These are phyloP conservation scores for Termitomyces sp. DNA, from an alignment of 768 basidiomycete genomes.

Conservation along the genomic window DNA sequence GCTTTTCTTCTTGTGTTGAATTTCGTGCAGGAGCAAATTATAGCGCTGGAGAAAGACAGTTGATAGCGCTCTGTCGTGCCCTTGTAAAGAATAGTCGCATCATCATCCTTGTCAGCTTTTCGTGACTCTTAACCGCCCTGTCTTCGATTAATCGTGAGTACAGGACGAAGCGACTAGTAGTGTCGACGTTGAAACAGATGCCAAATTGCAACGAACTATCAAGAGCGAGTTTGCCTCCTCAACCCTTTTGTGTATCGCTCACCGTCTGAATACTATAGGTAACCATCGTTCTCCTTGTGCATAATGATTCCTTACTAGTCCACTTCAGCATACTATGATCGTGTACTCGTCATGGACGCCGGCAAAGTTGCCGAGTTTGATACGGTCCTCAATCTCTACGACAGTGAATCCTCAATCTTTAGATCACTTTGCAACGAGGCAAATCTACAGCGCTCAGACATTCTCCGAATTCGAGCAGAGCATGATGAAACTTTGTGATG, in stretches of 20 bases:
- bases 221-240: conserved; percentile 52
- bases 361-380: conserved; percentile 71
- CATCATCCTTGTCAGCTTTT: conserved; percentile 43
- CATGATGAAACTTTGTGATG: conserved; percentile 12
- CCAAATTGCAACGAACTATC: conserved; percentile 59
- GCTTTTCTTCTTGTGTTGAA: background rate
- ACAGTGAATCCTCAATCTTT: conserved; percentile 61
- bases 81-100: conserved; percentile 58
- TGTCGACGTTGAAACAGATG: conserved; percentile 60
- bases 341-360: conserved; percentile 67
- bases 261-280: conserved; percentile 56
- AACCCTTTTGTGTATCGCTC: conserved; percentile 53
- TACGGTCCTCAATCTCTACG: conserved; percentile 62
- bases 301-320: background rate
- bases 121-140: background rate
- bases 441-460: conserved; percentile 48
- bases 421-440: conserved; percentile 67
- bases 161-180: conserved; percentile 63
- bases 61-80: conserved; percentile 57
- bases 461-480: conserved; percentile 43
- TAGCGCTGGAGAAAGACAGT: conserved; percentile 62
- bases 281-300: background rate
- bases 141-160: background rate
- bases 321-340: conserved; percentile 52
- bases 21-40: conserved; percentile 46